phyloP scores from a whole-genome alignment of 2,329 filamentous ascomycete genomes.

The Trichoderma afroharzianum region DNA sequence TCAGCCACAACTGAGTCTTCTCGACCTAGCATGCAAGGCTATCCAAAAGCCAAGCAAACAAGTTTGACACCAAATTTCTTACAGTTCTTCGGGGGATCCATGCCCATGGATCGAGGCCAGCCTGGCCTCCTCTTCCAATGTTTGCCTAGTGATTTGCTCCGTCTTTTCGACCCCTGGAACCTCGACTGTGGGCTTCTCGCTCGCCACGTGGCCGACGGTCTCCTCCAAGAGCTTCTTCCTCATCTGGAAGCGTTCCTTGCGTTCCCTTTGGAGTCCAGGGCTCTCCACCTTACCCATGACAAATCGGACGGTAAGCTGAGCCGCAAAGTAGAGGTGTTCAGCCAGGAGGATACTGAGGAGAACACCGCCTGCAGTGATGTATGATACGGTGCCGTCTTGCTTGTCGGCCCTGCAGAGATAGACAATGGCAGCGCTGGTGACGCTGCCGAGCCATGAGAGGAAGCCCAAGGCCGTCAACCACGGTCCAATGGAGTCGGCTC shows the following conservation, averaged over 20 bases:
- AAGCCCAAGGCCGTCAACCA: slow-evolving; percentile 85
- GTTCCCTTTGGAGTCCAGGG: slow-evolving; percentile 80
- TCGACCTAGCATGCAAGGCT: background rate
- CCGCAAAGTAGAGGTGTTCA: slow-evolving; percentile 84
- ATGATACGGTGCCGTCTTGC: slow-evolving; percentile 57
- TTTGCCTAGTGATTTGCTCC: slow-evolving; percentile 62
- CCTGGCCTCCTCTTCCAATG: slow-evolving; percentile 62
- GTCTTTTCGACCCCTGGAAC: slow-evolving; percentile 47
- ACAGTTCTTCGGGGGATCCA: slow-evolving; percentile 50
- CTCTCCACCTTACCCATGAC: slow-evolving; percentile 79
- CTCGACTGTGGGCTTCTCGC: slow-evolving; percentile 40
- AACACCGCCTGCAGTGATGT: slow-evolving; percentile 75
- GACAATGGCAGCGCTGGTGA: slow-evolving; percentile 83
- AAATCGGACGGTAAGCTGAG: slow-evolving; percentile 68
- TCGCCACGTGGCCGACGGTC: slow-evolving; percentile 57
- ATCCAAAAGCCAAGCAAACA: background rate
- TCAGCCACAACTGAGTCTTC: slow-evolving; percentile 7
- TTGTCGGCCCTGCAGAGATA: slow-evolving; percentile 78
- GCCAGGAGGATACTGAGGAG: slow-evolving; percentile 79
- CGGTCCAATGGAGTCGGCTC: slow-evolving; percentile 89
- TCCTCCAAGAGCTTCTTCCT: slow-evolving; percentile 77
- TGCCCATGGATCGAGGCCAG: slow-evolving; percentile 47
- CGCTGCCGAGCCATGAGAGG: slow-evolving; percentile 87
- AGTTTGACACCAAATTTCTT: slow-evolving; percentile 25
- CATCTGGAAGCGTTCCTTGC: slow-evolving; percentile 73